phyloP scores from a whole-genome alignment of 1,284 basidiomycete genomes.

The Inonotus obliquus region DNA sequence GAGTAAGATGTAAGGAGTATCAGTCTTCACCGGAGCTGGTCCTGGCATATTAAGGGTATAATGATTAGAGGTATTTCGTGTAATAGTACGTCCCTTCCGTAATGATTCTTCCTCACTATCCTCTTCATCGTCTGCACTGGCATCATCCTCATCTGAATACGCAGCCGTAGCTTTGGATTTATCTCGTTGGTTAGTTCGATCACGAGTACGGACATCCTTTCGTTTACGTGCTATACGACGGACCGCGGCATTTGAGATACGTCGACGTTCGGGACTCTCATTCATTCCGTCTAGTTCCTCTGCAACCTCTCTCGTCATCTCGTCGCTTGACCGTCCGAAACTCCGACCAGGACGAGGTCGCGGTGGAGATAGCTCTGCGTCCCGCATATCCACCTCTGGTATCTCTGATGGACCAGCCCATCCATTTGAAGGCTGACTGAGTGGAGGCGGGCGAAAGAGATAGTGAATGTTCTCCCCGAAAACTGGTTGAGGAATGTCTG shows the following conservation, averaged over 20 bases:
- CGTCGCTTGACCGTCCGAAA: not conserved
- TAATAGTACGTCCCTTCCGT: conserved; percentile 30
- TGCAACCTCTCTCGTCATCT: not conserved
- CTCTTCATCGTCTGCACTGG: not conserved
- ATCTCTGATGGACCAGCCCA: conserved; percentile 13
- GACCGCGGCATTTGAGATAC: conserved; percentile 64
- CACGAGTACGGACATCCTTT: conserved; percentile 25
- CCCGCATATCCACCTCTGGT: conserved; percentile 19
- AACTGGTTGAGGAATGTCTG: conserved; percentile 3
- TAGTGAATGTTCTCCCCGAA: conserved; percentile 17
- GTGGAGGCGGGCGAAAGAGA: conserved; percentile 16
- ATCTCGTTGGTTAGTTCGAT: conserved; percentile 30
- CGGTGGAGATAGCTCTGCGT: conserved; percentile 15
- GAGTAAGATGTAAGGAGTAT: conserved; percentile 70
- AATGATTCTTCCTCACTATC: conserved; percentile 21
- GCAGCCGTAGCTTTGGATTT: conserved; percentile 34
- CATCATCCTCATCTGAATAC: conserved; percentile 31
- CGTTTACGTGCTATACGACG: conserved; percentile 54
- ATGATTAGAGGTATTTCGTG: conserved; percentile 65
- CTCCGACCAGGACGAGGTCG: not conserved
- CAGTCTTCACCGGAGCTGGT: conserved; percentile 47
- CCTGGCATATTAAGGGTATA: conserved; percentile 76
- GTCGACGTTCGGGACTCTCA: conserved; percentile 34
- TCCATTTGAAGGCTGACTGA: conserved; percentile 1
- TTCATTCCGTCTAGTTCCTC: conserved; percentile 19